phyloP scores from a whole-genome alignment of 371 early-diverging fungal species.

The Mortierella sp. region DNA sequence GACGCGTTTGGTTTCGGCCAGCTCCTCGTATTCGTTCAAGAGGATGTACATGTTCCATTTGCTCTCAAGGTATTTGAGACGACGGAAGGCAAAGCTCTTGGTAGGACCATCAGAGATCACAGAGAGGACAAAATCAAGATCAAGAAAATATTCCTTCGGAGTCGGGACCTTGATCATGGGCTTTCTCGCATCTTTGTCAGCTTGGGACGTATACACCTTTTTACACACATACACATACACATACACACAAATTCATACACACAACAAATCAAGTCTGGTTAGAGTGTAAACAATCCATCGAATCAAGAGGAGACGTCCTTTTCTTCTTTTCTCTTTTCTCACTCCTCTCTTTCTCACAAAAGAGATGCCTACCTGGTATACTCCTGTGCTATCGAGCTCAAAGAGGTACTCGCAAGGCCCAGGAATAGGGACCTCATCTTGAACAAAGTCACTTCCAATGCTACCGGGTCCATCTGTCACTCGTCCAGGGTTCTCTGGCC shows the following conservation, averaged over 20 bases:
- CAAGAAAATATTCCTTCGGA: slow-evolving; percentile 88
- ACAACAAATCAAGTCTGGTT: no score
- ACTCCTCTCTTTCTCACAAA: slow-evolving; percentile 14
- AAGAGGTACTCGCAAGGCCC: slow-evolving; percentile 44
- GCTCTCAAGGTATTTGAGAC: slow-evolving; percentile 93
- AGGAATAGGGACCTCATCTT: slow-evolving; percentile 58
- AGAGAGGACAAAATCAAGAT: slow-evolving; percentile 85
- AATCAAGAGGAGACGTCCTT: slow-evolving; percentile 17
- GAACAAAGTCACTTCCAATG: slow-evolving; percentile 54
- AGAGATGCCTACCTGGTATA: slow-evolving; percentile 63
- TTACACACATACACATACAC: no score
- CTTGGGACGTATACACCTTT: slow-evolving; percentile 38
- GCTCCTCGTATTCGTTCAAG: slow-evolving; percentile 93
- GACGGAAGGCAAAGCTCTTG: slow-evolving; percentile 94
- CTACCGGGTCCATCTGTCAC: slow-evolving; percentile 55
- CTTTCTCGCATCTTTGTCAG: slow-evolving; percentile 30
- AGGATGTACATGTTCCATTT: slow-evolving; percentile 95
- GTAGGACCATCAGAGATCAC: slow-evolving; percentile 94
- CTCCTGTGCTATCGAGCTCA: slow-evolving; percentile 68
- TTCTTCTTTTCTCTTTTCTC: slow-evolving; percentile 12
- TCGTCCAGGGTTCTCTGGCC: slow-evolving; percentile 45
- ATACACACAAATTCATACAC: no score
- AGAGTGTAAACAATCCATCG: no score
- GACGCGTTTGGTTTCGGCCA: slow-evolving; percentile 93
- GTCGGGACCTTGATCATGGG: slow-evolving; percentile 71